Percentiles rank a stretch among this genome's conserved stretches.
phyloP scores from a whole-genome alignment of 441 rosid species.

The Jatropha podagrica region DNA sequence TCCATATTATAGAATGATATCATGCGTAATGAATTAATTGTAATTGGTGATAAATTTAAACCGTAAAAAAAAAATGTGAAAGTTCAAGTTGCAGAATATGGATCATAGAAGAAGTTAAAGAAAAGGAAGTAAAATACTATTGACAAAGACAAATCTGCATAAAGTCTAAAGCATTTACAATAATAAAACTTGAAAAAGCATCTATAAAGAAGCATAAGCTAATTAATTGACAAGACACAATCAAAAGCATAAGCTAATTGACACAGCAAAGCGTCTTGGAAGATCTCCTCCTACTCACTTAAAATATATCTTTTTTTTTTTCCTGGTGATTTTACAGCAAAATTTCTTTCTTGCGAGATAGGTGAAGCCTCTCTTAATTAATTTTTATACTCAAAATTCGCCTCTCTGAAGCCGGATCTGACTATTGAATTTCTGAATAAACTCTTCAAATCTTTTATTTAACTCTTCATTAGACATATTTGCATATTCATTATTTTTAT shows the following conservation, averaged over 20 bases:
- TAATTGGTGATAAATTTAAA: neutral
- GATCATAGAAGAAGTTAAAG: neutral
- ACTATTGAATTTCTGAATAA: conserved; percentile 49
- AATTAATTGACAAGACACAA: neutral
- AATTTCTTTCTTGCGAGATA: neutral
- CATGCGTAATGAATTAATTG: neutral
- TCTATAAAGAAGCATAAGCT: too few species aligned
- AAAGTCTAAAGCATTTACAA: conserved; percentile 10
- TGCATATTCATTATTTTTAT: conserved; percentile 52
- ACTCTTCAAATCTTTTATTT: conserved; percentile 75
- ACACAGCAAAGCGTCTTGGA: neutral
- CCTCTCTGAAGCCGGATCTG: conserved; percentile 50
- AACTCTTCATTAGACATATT: conserved; percentile 67
- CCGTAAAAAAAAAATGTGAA: neutral
- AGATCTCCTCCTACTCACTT: neutral
- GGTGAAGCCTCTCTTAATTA: neutral
- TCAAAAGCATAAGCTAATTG: neutral
- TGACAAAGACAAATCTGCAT: neutral
- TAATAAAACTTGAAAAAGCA: neutral
- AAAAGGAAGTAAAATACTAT: neutral
- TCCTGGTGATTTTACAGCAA: neutral
- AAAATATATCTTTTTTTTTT: too few species aligned
- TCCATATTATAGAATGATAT: too few species aligned
- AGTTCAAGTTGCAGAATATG: neutral
- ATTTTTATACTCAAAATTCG: neutral